A percentile compares a stretch with the other conserved stretches of the same genome.
Evolutionary conservation across 148 eudicot genomes (phyloP).

Genomic region (Rhododendron vialii): DNA sequence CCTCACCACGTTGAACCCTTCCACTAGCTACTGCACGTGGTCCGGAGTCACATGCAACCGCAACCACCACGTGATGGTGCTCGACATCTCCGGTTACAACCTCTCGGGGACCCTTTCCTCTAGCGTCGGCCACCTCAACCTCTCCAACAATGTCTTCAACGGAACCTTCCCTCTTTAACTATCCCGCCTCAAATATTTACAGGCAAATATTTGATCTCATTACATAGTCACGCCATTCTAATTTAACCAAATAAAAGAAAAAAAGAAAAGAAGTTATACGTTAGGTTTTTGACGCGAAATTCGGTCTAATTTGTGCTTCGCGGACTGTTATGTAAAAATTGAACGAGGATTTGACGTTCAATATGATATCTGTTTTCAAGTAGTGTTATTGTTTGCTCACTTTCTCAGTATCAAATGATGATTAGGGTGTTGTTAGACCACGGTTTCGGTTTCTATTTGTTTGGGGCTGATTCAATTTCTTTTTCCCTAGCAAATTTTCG

Average conservation of each 20-base stretch:
- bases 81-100: slow-evolving; percentile 50
- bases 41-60: slow-evolving; percentile 50
- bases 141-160: slow-evolving; percentile 75
- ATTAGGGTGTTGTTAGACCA: neutral
- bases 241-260: neutral
- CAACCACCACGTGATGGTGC: slow-evolving; percentile 33
- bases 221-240: neutral
- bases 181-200: slow-evolving; percentile 15
- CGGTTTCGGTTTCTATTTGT: neutral
- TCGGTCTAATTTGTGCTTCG: too few relatives aligned
- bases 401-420: too few relatives aligned
- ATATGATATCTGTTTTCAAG: too few relatives aligned
- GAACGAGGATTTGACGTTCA: neutral
- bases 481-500: neutral
- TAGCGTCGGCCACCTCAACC: slow-evolving; percentile 35
- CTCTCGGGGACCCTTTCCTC: slow-evolving; percentile 71
- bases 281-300: too few relatives aligned
- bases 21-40: slow-evolving; percentile 50
- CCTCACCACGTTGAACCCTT: slow-evolving; percentile 54
- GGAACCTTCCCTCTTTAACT: slow-evolving; percentile 40
- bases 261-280: too few relatives aligned
- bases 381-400: neutral
- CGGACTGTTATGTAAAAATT: too few relatives aligned
- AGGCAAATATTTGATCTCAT: neutral
- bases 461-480: neutral